Conservation (phyloP, 108 stramenopile genomes). For the Skeletonema potamos region DNA sequence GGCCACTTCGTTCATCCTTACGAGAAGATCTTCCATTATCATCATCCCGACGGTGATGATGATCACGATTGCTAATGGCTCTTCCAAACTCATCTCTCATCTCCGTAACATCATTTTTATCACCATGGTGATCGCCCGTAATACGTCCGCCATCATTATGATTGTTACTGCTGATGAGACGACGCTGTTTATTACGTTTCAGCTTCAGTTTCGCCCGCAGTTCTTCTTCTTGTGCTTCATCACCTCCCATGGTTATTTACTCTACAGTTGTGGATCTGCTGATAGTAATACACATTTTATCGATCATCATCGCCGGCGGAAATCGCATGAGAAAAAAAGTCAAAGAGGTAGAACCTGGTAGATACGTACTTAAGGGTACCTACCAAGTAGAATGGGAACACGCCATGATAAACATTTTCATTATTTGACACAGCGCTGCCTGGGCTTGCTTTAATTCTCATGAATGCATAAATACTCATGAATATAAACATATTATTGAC, state of each 20-base stretch:
- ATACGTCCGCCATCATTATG: neutral
- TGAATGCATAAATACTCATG: too few relatives aligned
- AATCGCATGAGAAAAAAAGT: too few relatives aligned
- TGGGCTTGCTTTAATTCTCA: too few relatives aligned
- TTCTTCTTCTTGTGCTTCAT: constrained; percentile 8
- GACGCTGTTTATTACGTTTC: constrained; percentile 5
- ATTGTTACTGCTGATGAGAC: neutral
- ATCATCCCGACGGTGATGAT: constrained; percentile 2
- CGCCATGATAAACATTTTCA: too few relatives aligned
- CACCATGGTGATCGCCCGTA: neutral
- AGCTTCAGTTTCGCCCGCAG: constrained; percentile 24
- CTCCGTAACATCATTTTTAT: neutral
- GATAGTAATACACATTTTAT: neutral
- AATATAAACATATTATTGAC: too few relatives aligned
- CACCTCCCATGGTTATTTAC: neutral
- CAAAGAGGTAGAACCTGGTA: too few relatives aligned
- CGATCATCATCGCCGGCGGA: neutral
- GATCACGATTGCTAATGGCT: neutral
- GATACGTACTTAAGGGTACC: too few relatives aligned
- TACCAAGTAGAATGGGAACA: too few relatives aligned
- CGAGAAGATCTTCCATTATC: neutral
- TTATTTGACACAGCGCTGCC: too few relatives aligned
- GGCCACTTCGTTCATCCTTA: neutral
- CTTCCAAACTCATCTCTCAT: constrained; percentile 36
- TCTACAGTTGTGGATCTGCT: neutral